phyloP scores from a whole-genome alignment of 129 eudicot genomes.

The Dittrichia graveolens region DNA sequence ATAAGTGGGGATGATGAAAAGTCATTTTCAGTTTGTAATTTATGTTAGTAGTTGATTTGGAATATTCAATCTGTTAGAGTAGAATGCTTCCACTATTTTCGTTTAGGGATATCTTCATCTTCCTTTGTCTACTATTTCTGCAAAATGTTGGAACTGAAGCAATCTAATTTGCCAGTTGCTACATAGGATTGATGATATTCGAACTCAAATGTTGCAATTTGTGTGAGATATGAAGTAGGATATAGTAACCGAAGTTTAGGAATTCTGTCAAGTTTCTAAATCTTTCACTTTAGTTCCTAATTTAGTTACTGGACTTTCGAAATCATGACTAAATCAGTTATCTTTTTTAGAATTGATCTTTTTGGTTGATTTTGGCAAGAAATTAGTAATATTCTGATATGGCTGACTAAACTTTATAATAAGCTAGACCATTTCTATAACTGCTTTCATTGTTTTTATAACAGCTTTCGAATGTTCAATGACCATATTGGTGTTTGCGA shows the following conservation, averaged over 20 bases:
- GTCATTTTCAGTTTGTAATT: neutral
- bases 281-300: neutral
- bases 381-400: neutral
- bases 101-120: neutral
- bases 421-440: neutral
- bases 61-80: neutral
- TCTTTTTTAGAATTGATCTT: neutral
- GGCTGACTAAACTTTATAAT: neutral
- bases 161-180: conserved; percentile 9
- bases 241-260: neutral
- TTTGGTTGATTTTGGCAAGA: neutral
- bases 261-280: neutral
- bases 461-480: neutral
- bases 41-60: neutral
- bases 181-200: conserved; percentile 8
- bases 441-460: neutral
- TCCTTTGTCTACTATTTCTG: neutral
- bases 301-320: neutral
- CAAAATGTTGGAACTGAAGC: neutral
- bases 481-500: too few species aligned
- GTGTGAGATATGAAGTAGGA: neutral
- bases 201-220: neutral
- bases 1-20: neutral
- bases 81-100: neutral
- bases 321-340: neutral